Evolutionary conservation across 2,329 filamentous ascomycete genomes (phyloP).

Genomic region (Lasiodiplodia theobromae): DNA sequence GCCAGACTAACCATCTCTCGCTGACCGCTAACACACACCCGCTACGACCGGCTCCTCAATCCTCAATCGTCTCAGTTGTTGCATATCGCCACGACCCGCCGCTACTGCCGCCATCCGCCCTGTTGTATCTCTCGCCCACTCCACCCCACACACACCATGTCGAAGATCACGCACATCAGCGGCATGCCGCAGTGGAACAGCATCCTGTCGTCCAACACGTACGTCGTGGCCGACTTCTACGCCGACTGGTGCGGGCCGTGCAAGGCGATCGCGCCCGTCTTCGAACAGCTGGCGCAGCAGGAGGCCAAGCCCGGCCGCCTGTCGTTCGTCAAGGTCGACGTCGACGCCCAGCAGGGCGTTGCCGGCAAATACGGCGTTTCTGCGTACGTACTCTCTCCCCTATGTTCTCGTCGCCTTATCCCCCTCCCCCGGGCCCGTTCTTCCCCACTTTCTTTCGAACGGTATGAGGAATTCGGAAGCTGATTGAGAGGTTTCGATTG

Average conservation of each 20-base stretch:
- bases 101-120: neutral
- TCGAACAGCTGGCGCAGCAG: slow-evolving; percentile 59
- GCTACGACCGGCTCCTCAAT: neutral
- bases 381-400: slow-evolving; percentile 46
- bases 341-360: slow-evolving; percentile 60
- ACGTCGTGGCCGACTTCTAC: slow-evolving; percentile 60
- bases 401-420: too few species aligned
- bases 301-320: slow-evolving; percentile 56
- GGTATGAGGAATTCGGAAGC: slow-evolving; percentile 35
- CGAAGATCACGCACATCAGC: slow-evolving; percentile 43
- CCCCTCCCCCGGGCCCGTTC: too few species aligned
- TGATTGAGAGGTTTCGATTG: neutral
- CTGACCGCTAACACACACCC: neutral
- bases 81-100: neutral
- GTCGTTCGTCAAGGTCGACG: slow-evolving; percentile 63
- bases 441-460: too few species aligned
- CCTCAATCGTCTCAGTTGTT: neutral
- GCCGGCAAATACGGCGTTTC: slow-evolving; percentile 58
- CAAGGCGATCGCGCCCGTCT: slow-evolving; percentile 61
- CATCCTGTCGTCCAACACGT: slow-evolving; percentile 44
- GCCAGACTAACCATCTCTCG: neutral
- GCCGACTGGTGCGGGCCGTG: slow-evolving; percentile 66
- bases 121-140: neutral
- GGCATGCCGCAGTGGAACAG: slow-evolving; percentile 45
- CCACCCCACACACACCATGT: slow-evolving; percentile 30